phyloP scores from a whole-genome alignment of 495 filamentous ascomycete species.

The Penicillium ochrochloron region DNA sequence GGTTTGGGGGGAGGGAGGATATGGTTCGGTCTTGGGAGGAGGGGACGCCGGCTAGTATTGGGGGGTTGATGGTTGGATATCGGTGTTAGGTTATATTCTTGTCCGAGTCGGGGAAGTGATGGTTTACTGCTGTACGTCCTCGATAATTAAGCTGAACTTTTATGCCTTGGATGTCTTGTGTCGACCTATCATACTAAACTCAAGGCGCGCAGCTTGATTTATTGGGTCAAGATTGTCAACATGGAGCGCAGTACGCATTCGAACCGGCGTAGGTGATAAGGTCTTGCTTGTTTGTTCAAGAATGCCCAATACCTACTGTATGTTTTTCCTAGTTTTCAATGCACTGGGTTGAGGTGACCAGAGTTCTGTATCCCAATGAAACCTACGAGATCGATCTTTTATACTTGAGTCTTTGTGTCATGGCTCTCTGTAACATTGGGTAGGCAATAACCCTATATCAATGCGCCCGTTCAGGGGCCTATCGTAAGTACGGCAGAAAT shows the following conservation, averaged over 20 bases:
- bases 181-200: not conserved
- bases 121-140: not conserved
- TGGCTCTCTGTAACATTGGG: too few species aligned
- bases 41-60: constrained; percentile 8
- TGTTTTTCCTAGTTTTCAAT: too few species aligned
- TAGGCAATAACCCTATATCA: too few species aligned
- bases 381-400: too few species aligned
- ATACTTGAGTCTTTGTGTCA: too few species aligned
- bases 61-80: constrained; percentile 6
- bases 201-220: not conserved
- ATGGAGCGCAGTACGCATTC: too few species aligned
- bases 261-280: not conserved
- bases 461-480: too few species aligned
- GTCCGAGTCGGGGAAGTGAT: not conserved
- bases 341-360: too few species aligned
- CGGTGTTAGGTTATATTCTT: constrained; percentile 1
- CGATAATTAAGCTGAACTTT: not conserved
- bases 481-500: too few species aligned
- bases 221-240: not conserved
- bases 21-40: constrained; percentile 8
- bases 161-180: not conserved
- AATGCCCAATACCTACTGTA: not conserved
- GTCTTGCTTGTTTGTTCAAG: not conserved
- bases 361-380: too few species aligned
- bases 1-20: constrained; percentile 7